Evolutionary conservation across 169 alveolate species (phyloP), one percentile per base, ranked within the genome.

Genomic region (Perkinsus marinus): DNA sequence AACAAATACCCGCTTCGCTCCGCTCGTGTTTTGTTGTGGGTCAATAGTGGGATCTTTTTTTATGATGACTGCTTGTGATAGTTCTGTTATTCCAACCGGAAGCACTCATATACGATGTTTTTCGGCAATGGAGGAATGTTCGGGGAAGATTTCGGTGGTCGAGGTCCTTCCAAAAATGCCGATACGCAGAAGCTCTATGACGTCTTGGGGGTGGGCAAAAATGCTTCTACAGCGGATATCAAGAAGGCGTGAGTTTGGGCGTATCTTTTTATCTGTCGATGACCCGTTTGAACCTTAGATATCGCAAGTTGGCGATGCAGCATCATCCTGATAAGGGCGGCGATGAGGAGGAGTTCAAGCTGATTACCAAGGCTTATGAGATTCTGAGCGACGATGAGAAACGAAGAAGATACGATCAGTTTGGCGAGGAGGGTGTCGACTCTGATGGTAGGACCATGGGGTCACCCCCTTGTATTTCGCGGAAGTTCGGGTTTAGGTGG

Each of bases 371-470:
- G 90, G 98, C 99, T 0, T 96, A 98, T 92, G 99, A 98, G 95
- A 95, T 97, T 19, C 95, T 98, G 39, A 93, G 98, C 37, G 99
- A 98, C 92, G 98, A 98, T 30, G 98, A 97, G 93, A 98, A 98
- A 93, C 95, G 99, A 68, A 96, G 97, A 89, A 92, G 97, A 36
- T 98, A 98, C 93, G 99, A 98, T 93, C 98, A 96, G 89, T 97
- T 96, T 91, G 99, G 99, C 9, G 98, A 97, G 94, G 99, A 98
- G 94, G 99, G 99, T 0, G 92, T 98, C 13, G 98, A 98, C 90
- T 96, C 97, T 89, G 97, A 95, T 93, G 96, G 97, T 68, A 96
- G 96, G 16, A 93, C 96, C 46, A 41, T 10, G 46, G 46, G 46
- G 19, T 10, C 10, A 41, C 46, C 19, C 10, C 46, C 10, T 41